A percentile compares a stretch with the other conserved stretches of the same genome.
These are phyloP conservation scores for Carex myosuroides DNA, from an alignment of 176 grass and related monocot species.

Conservation along the genomic window DNA sequence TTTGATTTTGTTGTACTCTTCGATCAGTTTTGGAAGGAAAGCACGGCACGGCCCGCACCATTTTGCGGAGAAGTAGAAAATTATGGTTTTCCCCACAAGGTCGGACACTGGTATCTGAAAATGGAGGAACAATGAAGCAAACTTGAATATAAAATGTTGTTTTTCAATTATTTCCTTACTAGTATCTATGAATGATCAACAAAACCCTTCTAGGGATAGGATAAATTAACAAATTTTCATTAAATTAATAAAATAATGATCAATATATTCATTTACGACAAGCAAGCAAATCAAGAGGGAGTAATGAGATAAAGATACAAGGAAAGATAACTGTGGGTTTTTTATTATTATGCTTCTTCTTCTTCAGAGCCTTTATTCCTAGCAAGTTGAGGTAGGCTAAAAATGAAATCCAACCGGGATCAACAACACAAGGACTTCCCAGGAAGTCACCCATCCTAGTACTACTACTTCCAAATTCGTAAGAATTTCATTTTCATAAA, in stretches of 20 bases:
- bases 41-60: conserved; percentile 67
- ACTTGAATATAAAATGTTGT: neutral
- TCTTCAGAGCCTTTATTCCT: no score
- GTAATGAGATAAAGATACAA: neutral
- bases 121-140: neutral
- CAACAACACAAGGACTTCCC: no score
- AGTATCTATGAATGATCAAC: neutral
- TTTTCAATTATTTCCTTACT: neutral
- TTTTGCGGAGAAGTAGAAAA: conserved; percentile 80
- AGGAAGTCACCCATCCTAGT: no score
- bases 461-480: no score
- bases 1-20: conserved; percentile 84
- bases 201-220: neutral
- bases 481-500: no score
- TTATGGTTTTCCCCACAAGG: conserved; percentile 71
- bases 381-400: no score
- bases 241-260: neutral
- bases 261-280: neutral
- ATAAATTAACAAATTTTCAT: neutral
- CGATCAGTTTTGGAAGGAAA: conserved; percentile 66
- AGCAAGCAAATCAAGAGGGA: neutral
- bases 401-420: no score
- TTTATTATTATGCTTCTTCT: neutral
- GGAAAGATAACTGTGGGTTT: neutral
- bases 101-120: conserved; percentile 61